A percentile compares a stretch with the other conserved stretches of the same genome.
phyloP scores from a whole-genome alignment of 371 early-diverging fungal genomes.

The Mortierella sp. region DNA sequence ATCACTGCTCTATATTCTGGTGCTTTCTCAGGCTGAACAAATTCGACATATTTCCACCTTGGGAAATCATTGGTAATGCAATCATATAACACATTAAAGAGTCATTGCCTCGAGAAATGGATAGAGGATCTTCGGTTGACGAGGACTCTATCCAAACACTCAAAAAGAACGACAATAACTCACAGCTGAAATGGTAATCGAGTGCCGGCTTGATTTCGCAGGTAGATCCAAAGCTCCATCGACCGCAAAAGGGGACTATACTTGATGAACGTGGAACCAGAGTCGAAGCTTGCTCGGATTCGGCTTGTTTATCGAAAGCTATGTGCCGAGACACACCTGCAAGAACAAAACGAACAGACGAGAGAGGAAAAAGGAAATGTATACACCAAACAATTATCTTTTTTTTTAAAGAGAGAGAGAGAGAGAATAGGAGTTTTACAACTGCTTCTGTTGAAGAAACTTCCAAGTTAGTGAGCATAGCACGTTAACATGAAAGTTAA shows the following conservation, averaged over 20 bases:
- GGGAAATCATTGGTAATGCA: slow-evolving; percentile 7
- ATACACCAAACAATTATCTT: slow-evolving; percentile 35
- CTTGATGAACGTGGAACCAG: neutral
- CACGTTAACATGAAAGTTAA: slow-evolving; percentile 42
- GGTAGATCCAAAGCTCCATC: neutral
- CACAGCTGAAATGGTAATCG: slow-evolving; percentile 15
- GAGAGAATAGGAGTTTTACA: slow-evolving; percentile 11
- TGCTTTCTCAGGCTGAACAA: slow-evolving; percentile 24
- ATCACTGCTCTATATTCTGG: slow-evolving; percentile 30
- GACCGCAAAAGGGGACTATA: neutral
- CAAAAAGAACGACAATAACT: slow-evolving; percentile 48
- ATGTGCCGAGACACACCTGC: too few species aligned
- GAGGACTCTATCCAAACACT: slow-evolving; percentile 37
- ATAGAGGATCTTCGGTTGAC: slow-evolving; percentile 53
- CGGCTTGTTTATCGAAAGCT: neutral
- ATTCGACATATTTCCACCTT: neutral
- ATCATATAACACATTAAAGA: slow-evolving; percentile 16
- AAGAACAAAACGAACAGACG: slow-evolving; percentile 4
- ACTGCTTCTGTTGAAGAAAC: slow-evolving; percentile 60
- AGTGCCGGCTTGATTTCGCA: neutral
- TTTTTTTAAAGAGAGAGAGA: slow-evolving; percentile 32
- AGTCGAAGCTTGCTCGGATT: neutral
- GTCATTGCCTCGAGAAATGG: slow-evolving; percentile 37
- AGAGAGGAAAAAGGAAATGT: slow-evolving; percentile 13
- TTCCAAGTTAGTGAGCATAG: slow-evolving; percentile 52